Percentiles rank a stretch among this genome's conserved stretches.
phyloP scores from a whole-genome alignment of 164 flowering plant genomes.

The Vitis vinifera region DNA sequence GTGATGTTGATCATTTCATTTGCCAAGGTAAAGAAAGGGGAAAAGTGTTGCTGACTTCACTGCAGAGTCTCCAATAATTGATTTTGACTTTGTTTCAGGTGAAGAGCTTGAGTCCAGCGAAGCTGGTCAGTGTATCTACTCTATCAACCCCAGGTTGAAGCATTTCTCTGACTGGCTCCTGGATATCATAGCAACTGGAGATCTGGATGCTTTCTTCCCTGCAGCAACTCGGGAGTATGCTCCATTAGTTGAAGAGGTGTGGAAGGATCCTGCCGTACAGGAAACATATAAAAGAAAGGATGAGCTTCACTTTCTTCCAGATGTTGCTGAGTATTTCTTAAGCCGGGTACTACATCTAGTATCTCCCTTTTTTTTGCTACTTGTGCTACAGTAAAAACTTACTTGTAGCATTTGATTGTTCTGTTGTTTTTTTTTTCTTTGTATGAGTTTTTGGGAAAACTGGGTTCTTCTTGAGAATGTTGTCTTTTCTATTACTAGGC shows the following conservation, averaged over 20 bases:
- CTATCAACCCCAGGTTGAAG: slow-evolving; percentile 88
- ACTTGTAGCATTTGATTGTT: too few species aligned
- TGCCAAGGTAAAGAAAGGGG: neutral
- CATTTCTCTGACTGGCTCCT: slow-evolving; percentile 97
- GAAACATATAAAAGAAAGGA: slow-evolving; percentile 80
- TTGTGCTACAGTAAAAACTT: neutral
- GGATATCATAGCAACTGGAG: slow-evolving; percentile 98
- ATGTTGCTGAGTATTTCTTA: slow-evolving; percentile 91
- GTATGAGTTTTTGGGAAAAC: too few species aligned
- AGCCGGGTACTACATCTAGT: slow-evolving; percentile 58
- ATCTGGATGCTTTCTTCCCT: slow-evolving; percentile 95
- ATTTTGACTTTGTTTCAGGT: slow-evolving; percentile 36
- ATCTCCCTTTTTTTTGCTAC: neutral
- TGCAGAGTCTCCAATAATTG: neutral
- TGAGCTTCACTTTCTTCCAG: slow-evolving; percentile 96
- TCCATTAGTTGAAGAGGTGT: slow-evolving; percentile 94
- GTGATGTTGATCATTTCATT: neutral
- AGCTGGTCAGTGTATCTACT: slow-evolving; percentile 55
- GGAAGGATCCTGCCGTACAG: slow-evolving; percentile 94
- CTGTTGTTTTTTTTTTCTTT: too few species aligned
- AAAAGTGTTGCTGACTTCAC: neutral
- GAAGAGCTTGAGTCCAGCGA: slow-evolving; percentile 39
- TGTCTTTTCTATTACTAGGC: too few species aligned
- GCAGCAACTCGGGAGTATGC: slow-evolving; percentile 99
- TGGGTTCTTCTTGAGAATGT: too few species aligned